Conservation (phyloP, 331 rosid genomes). For the Telfairia occidentalis region DNA sequence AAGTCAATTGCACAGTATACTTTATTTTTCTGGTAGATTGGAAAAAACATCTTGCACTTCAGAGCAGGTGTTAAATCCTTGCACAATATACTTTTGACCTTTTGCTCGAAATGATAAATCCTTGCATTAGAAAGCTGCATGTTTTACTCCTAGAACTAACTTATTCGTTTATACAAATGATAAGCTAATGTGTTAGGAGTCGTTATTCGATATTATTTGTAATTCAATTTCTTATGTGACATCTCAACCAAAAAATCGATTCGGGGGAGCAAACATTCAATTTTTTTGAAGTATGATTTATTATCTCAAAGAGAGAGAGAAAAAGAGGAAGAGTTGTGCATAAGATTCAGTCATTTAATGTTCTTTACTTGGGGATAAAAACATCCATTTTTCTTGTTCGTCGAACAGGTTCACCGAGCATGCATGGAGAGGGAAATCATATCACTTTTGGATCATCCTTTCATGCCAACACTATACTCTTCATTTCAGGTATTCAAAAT, state of each 20-base stretch:
- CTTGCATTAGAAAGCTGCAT: neutral
- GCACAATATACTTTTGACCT: neutral
- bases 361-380: neutral
- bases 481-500: conserved; percentile 57
- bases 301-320: neutral
- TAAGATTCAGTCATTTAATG: neutral
- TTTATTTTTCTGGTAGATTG: neutral
- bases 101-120: neutral
- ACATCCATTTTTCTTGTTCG: conserved; percentile 14
- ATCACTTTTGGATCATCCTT: conserved; percentile 85
- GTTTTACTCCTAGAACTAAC: neutral
- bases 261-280: neutral
- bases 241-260: neutral
- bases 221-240: neutral
- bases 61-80: neutral
- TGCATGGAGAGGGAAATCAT: conserved; percentile 86
- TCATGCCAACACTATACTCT: conserved; percentile 82
- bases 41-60: neutral
- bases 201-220: neutral
- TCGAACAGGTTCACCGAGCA: conserved; percentile 83
- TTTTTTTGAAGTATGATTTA: neutral
- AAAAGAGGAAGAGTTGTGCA: neutral
- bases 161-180: neutral
- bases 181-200: neutral
- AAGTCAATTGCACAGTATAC: neutral